phyloP scores from a whole-genome alignment of 2,329 filamentous ascomycete genomes.

The Trichoderma pleuroti region DNA sequence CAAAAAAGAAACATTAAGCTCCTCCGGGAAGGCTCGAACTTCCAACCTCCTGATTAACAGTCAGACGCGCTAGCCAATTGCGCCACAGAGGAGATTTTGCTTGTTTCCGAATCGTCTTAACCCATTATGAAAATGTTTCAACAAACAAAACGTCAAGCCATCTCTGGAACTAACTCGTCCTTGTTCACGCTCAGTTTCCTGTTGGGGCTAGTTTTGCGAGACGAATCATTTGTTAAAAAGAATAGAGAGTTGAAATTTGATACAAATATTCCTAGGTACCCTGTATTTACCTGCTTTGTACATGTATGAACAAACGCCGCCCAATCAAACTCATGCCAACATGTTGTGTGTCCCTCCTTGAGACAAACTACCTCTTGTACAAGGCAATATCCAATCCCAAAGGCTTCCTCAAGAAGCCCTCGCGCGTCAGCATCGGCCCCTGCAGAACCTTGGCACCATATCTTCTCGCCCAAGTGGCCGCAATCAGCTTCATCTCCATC shows the following conservation, averaged over 20 bases:
- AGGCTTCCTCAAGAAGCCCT: constrained; percentile 81
- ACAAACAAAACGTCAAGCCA: neutral
- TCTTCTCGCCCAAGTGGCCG: constrained; percentile 59
- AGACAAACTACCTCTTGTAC: constrained; percentile 24
- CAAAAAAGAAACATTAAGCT: neutral
- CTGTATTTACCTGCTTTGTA: neutral
- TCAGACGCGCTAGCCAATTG: constrained; percentile 58
- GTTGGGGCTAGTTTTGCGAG: neutral
- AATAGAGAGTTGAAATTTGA: neutral
- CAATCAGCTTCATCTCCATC: constrained; percentile 82
- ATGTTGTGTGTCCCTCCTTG: neutral
- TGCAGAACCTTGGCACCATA: constrained; percentile 51
- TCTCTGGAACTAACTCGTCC: neutral
- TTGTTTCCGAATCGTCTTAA: neutral
- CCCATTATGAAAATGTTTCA: neutral
- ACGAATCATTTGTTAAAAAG: neutral
- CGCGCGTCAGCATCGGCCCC: constrained; percentile 66
- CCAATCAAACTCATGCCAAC: neutral
- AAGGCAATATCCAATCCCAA: constrained; percentile 52
- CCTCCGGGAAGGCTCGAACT: constrained; percentile 22
- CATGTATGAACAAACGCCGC: neutral
- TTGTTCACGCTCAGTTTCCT: neutral
- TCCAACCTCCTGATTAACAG: constrained; percentile 43
- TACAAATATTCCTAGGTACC: neutral
- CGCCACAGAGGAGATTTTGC: constrained; percentile 37